Conservation (phyloP, 495 filamentous ascomycete genomes). For the Penicillium roqueforti region DNA sequence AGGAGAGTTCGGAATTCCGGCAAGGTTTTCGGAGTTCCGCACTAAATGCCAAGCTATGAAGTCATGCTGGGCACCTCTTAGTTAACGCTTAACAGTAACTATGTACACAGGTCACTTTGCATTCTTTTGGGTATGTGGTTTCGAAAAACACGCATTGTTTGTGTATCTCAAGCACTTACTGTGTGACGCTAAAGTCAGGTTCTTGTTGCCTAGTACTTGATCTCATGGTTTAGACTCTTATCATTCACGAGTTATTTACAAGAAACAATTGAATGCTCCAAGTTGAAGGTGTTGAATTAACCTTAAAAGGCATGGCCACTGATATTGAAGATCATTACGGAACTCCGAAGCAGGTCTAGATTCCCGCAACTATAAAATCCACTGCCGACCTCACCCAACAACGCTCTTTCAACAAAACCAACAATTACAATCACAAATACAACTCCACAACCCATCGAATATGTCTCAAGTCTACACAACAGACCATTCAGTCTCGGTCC, state of each 20-base stretch:
- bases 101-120: no score
- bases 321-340: neutral
- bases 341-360: constrained; percentile 12
- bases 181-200: neutral
- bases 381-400: neutral
- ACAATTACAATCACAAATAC: neutral
- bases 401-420: neutral
- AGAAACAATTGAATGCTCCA: neutral
- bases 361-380: constrained; percentile 7
- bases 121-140: neutral
- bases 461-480: constrained; percentile 41
- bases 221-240: neutral
- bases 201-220: neutral
- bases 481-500: constrained; percentile 47
- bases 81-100: no score
- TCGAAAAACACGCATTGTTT: neutral
- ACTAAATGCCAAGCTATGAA: neutral
- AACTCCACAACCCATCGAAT: neutral
- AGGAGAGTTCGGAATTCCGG: neutral
- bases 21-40: neutral
- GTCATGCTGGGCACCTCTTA: neutral
- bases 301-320: neutral
- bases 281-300: neutral
- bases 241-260: neutral
- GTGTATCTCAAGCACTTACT: neutral